phyloP scores from a whole-genome alignment of 768 basidiomycete species.

The Pleurotus djamor region DNA sequence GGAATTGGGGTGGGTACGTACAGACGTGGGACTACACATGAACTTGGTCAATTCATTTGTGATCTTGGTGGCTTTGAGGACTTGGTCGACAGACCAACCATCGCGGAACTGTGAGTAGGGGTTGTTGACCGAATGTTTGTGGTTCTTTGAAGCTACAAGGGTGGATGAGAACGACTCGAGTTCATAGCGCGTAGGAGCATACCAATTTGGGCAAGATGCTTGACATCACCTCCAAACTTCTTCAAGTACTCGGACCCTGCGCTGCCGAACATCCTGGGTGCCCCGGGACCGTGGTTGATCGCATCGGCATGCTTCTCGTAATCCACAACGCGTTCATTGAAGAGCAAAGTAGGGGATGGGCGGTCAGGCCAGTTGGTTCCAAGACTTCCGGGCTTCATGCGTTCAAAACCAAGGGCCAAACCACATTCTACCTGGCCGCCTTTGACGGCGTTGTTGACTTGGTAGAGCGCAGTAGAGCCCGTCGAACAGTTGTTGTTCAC shows the following conservation, averaged over 20 bases:
- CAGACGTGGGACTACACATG: slow-evolving; percentile 88
- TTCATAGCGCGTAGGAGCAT: slow-evolving; percentile 11
- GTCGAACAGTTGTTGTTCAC: slow-evolving; percentile 90
- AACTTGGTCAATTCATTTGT: slow-evolving; percentile 74
- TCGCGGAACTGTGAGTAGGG: slow-evolving; percentile 85
- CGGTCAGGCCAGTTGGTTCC: slow-evolving; percentile 63
- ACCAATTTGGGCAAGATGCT: slow-evolving; percentile 80
- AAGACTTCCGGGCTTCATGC: slow-evolving; percentile 76
- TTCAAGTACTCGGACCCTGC: slow-evolving; percentile 76
- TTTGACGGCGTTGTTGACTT: slow-evolving; percentile 71
- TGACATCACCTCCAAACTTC: slow-evolving; percentile 66
- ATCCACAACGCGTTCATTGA: slow-evolving; percentile 40
- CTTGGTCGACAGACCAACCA: slow-evolving; percentile 73
- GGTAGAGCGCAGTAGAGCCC: slow-evolving; percentile 74
- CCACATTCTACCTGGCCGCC: slow-evolving; percentile 70
- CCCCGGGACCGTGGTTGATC: slow-evolving; percentile 64
- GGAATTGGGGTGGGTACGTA: slow-evolving; percentile 19
- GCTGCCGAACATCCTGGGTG: slow-evolving; percentile 75
- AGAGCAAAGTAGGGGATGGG: slow-evolving; percentile 43
- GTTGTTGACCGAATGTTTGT: slow-evolving; percentile 78
- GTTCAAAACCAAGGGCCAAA: slow-evolving; percentile 84
- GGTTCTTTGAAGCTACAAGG: slow-evolving; percentile 73
- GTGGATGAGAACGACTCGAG: neutral
- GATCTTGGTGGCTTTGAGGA: slow-evolving; percentile 65
- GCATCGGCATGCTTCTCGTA: slow-evolving; percentile 51